Evolutionary conservation across 805 yeast species (phyloP).

Genomic region (Zygoascus flipseniorum): DNA sequence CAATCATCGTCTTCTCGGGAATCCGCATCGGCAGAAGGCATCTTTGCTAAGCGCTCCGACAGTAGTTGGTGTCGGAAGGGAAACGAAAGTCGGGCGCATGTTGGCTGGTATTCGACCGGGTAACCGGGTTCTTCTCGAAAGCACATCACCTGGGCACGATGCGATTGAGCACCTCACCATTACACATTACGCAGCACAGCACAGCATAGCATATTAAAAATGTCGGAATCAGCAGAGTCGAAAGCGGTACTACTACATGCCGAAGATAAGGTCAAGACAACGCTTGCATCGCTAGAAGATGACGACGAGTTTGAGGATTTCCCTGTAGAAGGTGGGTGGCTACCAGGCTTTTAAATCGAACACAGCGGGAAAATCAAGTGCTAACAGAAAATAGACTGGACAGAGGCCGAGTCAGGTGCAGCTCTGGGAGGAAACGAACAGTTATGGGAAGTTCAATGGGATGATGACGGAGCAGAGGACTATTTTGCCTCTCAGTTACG

Average conservation of each 20-base stretch:
- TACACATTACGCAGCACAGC: too few relatives aligned
- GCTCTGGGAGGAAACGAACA: conserved; percentile 40
- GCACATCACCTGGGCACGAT: too few relatives aligned
- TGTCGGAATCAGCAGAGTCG: background rate
- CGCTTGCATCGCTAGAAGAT: conserved; percentile 73
- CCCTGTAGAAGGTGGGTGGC: conserved; percentile 63
- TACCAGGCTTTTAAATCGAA: background rate
- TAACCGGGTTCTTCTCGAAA: background rate
- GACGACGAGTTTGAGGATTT: conserved; percentile 97
- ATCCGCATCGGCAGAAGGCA: background rate
- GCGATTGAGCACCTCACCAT: too few relatives aligned
- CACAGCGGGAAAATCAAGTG: background rate
- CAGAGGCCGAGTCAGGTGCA: conserved; percentile 45
- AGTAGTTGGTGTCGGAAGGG: background rate
- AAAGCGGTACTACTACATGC: background rate
- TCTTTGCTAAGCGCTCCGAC: background rate
- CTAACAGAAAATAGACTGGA: conserved; percentile 49
- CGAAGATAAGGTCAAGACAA: background rate
- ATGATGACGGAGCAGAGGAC: conserved; percentile 81
- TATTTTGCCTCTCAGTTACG: conserved; percentile 71
- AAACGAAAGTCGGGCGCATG: background rate
- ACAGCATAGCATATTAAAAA: background rate
- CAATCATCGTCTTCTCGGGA: conserved; percentile 28
- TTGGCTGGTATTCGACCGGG: too few relatives aligned
- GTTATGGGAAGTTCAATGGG: conserved; percentile 98